Base-by-base conservation (phyloP, 768 basidiomycete species). In the Agrocybe pediades region DNA sequence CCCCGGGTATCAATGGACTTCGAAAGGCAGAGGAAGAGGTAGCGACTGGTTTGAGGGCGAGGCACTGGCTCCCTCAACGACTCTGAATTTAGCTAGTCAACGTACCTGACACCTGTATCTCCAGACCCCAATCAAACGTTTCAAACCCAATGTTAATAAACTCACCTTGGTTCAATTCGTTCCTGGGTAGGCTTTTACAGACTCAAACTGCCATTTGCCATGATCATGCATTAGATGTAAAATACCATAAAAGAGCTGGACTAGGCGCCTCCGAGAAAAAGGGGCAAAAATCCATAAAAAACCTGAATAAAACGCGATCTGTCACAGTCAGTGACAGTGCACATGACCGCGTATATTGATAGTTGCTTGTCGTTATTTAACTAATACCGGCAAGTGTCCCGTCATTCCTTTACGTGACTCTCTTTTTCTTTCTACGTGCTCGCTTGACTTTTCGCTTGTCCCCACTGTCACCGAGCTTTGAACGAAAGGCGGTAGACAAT, bases 1-100 rank as follows among this genome's bases (percentile, higher is more conserved):
- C 40, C 16, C 33, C 24, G 24, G 21, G 40, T n/a, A 27, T 33
- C 24, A 27, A 46, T 33, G 24, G 68, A 30, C 56, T 82, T 20
- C 68, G 73, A 16, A 66, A 65, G n/a, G 81, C 74, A 6, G 89
- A 90, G 67, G 74, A 72, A 45, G 84, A 87, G 64, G 87, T 90
- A 7, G 86, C 77, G 11, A 79, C 69, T 51, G 66, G 60, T 43
- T 64, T 90, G 56, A 78, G 70, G 23, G 54, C 41, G 47, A 76
- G 74, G 23, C 87, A 91, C 63, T 91, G 89, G 89, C 70, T 76
- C 21, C 88, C 85, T 0, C 81, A 85, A 51, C 79, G 72, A 54
- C 69, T 82, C 39, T 88, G 69, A 64, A 16, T 46, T 43, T 47
- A 36, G 33, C 11, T 36, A 36, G 7, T 30, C 29, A 30, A 11